phyloP scores from a whole-genome alignment of 164 flowering plant species.

The Vitis vinifera region ASM3070453v1 NC_081805.1:23051501-23052000 shows the following conservation, averaged over 20 bases:
- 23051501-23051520: constrained; percentile 23
- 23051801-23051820: constrained; percentile 58
- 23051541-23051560: not conserved
- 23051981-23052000: not conserved
- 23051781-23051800: constrained; percentile 60
- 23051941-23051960: constrained; percentile 52
- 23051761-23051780: constrained; percentile 31
- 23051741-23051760: not conserved
- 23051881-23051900: constrained; percentile 29
- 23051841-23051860: constrained; percentile 73
- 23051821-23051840: constrained; percentile 54
- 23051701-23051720: not conserved
- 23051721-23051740: not conserved
- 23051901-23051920: constrained; percentile 48
- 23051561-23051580: constrained; percentile 14
- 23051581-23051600: not conserved
- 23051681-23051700: not conserved
- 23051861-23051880: constrained; percentile 46
- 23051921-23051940: constrained; percentile 40
- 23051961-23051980: constrained; percentile 56
- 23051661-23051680: not conserved
- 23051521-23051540: not conserved
- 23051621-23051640: not conserved
- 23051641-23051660: not conserved
- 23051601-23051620: not conserved